phyloP scores from a whole-genome alignment of 2,329 filamentous ascomycete species.

The Metarhizium robertsii region DNA sequence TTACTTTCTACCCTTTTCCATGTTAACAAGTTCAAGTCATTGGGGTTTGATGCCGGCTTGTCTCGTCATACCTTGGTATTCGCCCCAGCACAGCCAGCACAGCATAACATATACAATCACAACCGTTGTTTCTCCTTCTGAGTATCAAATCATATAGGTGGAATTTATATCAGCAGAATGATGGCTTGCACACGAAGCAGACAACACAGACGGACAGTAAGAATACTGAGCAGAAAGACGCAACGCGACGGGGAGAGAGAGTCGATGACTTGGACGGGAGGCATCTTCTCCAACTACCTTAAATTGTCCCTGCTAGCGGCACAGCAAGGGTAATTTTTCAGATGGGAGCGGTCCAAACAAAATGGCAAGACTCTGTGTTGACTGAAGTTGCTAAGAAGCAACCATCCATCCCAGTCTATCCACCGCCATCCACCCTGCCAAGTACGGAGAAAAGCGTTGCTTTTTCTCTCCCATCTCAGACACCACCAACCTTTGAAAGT shows the following conservation, averaged over 20 bases:
- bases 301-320: neutral
- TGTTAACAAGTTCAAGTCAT: neutral
- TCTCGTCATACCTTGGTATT: neutral
- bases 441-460: constrained; percentile 3
- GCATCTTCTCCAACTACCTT: neutral
- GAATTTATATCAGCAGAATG: neutral
- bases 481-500: neutral
- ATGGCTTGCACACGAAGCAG: neutral
- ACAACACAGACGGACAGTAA: neutral
- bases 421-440: neutral
- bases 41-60: neutral
- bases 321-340: neutral
- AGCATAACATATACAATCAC: neutral
- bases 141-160: too few relatives aligned
- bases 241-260: neutral
- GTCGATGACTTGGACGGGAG: neutral
- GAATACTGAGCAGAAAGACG: neutral
- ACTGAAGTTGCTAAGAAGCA: neutral
- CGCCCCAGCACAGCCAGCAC: too few relatives aligned
- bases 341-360: neutral
- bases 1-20: neutral
- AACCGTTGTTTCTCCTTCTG: neutral
- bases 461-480: constrained; percentile 10
- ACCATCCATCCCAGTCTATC: neutral
- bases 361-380: constrained; percentile 1